A percentile compares a stretch with the other conserved stretches of the same genome.
phyloP scores from a whole-genome alignment of 345 rosid species.

The Acer yangbiense region DNA sequence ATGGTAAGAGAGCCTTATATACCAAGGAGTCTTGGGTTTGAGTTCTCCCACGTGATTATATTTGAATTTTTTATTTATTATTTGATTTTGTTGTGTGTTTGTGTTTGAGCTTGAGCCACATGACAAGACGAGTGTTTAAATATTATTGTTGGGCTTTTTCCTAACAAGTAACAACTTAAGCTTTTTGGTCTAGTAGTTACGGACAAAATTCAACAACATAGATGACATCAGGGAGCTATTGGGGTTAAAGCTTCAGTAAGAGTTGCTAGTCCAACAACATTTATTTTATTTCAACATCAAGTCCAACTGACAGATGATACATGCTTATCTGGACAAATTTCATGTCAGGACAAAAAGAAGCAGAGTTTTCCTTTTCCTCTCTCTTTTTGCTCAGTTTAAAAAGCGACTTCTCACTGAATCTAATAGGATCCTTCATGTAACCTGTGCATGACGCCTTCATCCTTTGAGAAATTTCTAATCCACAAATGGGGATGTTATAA shows the following conservation, averaged over 20 bases:
- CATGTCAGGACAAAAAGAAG: background rate
- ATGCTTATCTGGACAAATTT: background rate
- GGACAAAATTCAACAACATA: background rate
- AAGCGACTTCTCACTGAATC: background rate
- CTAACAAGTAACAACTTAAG: no score
- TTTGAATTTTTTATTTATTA: no score
- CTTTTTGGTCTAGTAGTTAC: no score
- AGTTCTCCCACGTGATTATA: no score
- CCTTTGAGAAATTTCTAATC: background rate
- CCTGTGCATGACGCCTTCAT: background rate
- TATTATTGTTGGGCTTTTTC: no score
- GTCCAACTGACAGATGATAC: background rate
- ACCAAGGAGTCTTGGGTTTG: no score
- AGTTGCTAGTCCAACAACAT: background rate
- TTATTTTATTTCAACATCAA: background rate
- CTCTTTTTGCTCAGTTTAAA: background rate
- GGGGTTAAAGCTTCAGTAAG: background rate
- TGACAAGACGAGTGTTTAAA: no score
- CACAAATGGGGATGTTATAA: background rate
- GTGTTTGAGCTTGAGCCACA: no score
- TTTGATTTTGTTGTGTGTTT: no score
- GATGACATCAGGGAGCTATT: background rate
- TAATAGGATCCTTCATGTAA: background rate
- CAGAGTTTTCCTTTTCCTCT: background rate
- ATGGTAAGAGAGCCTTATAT: no score